phyloP scores from a whole-genome alignment of 306 rosid species.

The Quercus ilex region DNA sequence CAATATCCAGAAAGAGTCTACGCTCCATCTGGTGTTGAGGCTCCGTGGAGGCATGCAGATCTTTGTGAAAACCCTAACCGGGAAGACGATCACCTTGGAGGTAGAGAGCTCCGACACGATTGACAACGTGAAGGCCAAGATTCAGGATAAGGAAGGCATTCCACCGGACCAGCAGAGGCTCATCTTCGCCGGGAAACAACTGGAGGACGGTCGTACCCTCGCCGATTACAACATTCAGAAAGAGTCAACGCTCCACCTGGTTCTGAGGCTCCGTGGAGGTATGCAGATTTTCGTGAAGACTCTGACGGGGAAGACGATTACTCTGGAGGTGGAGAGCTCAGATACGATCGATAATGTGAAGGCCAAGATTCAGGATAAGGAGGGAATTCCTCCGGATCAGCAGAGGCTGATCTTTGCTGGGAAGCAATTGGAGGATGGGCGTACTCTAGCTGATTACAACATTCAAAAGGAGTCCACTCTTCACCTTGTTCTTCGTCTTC shows the following conservation, averaged over 20 bases:
- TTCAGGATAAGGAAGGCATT: conserved; percentile 46
- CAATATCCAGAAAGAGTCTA: conserved; percentile 44
- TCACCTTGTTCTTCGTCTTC: conserved; percentile 24
- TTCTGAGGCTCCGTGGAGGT: conserved; percentile 31
- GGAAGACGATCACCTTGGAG: conserved; percentile 39
- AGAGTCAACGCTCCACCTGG: conserved; percentile 34
- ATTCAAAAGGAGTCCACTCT: conserved; percentile 52
- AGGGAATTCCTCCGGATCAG: conserved; percentile 36
- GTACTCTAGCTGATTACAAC: conserved; percentile 46
- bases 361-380: conserved; percentile 47
- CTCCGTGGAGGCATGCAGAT: conserved; percentile 40
- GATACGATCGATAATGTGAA: conserved; percentile 36
- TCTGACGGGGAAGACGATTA: conserved; percentile 34
- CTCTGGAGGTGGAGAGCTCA: conserved; percentile 35
- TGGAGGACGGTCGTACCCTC: conserved; percentile 39
- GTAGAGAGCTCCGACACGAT: conserved; percentile 42
- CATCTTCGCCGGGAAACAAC: conserved; percentile 38
- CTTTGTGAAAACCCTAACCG: conserved; percentile 39
- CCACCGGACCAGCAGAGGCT: conserved; percentile 42
- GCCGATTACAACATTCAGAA: conserved; percentile 49
- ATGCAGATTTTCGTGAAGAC: conserved; percentile 49
- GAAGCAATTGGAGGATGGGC: conserved; percentile 44
- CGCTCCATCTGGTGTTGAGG: conserved; percentile 27
- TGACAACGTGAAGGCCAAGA: conserved; percentile 44
- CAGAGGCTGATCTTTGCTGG: conserved; percentile 48